A percentile compares a stretch with the other conserved stretches of the same genome.
phyloP scores from a whole-genome alignment of 805 yeast genomes.

The Spathaspora passalidarum region DNA sequence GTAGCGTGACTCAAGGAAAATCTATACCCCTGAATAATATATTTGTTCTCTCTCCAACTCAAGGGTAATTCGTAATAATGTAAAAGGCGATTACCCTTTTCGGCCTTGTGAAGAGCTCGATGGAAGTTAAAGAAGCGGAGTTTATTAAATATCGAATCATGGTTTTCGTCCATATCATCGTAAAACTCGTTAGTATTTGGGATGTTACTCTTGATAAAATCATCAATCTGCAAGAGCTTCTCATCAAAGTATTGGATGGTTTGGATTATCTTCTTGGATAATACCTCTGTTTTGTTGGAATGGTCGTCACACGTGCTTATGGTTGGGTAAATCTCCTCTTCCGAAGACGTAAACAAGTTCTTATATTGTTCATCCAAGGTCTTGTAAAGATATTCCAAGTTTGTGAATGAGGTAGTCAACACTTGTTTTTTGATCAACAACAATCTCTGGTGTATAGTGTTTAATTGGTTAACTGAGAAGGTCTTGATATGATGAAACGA shows the following conservation, averaged over 20 bases:
- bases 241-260: conserved; percentile 43
- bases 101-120: conserved; percentile 30
- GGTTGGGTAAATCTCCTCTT: not conserved
- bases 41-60: conserved; percentile 91
- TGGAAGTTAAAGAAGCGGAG: conserved; percentile 39
- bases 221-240: conserved; percentile 36
- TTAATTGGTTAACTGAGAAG: conserved; percentile 31
- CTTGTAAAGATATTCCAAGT: conserved; percentile 36
- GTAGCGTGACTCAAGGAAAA: conserved; percentile 63
- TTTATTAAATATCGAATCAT: conserved; percentile 27
- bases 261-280: conserved; percentile 36
- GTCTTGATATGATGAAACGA: conserved; percentile 26
- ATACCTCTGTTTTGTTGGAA: conserved; percentile 16
- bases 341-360: conserved; percentile 26
- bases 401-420: conserved; percentile 33
- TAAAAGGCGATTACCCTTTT: conserved; percentile 44
- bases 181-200: conserved; percentile 27
- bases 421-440: conserved; percentile 34
- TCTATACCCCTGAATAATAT: conserved; percentile 79
- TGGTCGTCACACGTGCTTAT: not conserved
- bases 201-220: conserved; percentile 30
- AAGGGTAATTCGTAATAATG: conserved; percentile 87
- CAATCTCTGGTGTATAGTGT: conserved; percentile 33
- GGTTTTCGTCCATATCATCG: conserved; percentile 12
- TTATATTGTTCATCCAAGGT: conserved; percentile 41